Conservation (phyloP, 305 asterid genomes). For the Fraxinus latifolia region DNA sequence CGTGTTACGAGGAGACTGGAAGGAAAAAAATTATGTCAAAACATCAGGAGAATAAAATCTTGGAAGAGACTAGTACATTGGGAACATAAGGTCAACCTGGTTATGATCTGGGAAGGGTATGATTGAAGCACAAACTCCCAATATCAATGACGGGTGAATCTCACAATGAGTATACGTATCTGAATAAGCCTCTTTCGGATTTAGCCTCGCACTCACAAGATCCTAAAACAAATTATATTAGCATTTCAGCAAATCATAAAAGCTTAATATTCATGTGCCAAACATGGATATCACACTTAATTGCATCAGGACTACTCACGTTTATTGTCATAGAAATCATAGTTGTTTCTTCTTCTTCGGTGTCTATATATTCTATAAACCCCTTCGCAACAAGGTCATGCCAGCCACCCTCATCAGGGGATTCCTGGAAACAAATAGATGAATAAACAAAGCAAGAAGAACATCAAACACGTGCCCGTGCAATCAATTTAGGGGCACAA, state of each 20-base stretch:
- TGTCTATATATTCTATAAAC: slow-evolving; percentile 80
- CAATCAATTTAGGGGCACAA: not conserved
- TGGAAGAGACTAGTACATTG: slow-evolving; percentile 6
- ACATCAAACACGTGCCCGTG: slow-evolving; percentile 2
- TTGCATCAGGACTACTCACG: slow-evolving; percentile 42
- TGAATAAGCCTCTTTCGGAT: slow-evolving; percentile 78
- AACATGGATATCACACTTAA: not conserved
- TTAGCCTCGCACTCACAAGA: slow-evolving; percentile 68
- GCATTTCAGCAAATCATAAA: slow-evolving; percentile 29
- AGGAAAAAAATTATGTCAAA: slow-evolving; percentile 23
- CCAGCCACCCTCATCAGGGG: slow-evolving; percentile 93
- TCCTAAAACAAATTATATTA: slow-evolving; percentile 45
- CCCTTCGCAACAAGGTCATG: slow-evolving; percentile 83
- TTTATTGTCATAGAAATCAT: slow-evolving; percentile 97
- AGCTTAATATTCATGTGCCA: not conserved
- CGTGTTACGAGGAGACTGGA: slow-evolving; percentile 97
- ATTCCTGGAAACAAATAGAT: slow-evolving; percentile 51
- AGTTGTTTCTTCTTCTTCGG: slow-evolving; percentile 97
- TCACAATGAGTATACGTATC: slow-evolving; percentile 93
- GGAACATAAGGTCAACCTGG: slow-evolving; percentile 53
- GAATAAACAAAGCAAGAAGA: slow-evolving; percentile 12
- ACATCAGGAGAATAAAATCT: slow-evolving; percentile 26
- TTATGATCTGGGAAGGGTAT: slow-evolving; percentile 99
- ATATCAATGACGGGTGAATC: slow-evolving; percentile 91
- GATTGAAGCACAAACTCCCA: slow-evolving; percentile 98